Conservation (phyloP, 805 yeast genomes). For the Grigorovia yakushimaensis region DNA sequence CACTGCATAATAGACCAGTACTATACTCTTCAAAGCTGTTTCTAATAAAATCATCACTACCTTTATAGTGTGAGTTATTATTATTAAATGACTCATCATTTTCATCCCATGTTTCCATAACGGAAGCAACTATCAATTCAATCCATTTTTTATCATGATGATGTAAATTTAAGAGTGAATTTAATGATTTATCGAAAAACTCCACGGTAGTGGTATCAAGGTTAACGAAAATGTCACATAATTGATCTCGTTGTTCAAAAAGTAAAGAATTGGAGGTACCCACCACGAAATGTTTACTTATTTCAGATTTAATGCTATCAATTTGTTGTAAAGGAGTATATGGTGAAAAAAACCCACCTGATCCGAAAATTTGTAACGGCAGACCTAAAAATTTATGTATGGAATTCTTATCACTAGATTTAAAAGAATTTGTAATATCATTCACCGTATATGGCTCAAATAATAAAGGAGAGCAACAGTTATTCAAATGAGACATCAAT, state of each 20-base stretch:
- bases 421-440: conserved; percentile 54
- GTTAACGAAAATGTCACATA: conserved; percentile 66
- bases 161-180: conserved; percentile 37
- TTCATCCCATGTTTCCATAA: conserved; percentile 35
- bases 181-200: conserved; percentile 34
- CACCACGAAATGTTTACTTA: conserved; percentile 55
- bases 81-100: conserved; percentile 22
- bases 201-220: conserved; percentile 45
- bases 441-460: conserved; percentile 43
- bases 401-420: conserved; percentile 69
- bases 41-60: conserved; percentile 83
- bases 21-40: conserved; percentile 86
- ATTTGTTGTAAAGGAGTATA: conserved; percentile 91
- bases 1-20: conserved; percentile 61
- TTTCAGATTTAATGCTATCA: conserved; percentile 51
- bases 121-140: conserved; percentile 43
- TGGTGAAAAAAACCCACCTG: conserved; percentile 84
- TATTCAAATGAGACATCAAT: conserved; percentile 58
- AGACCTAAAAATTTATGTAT: conserved; percentile 74
- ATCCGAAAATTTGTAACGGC: conserved; percentile 77
- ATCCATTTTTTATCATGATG: conserved; percentile 70
- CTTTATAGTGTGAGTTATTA: conserved; percentile 42
- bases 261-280: conserved; percentile 86
- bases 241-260: conserved; percentile 48
- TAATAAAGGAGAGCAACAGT: conserved; percentile 70